Conservation (phyloP, 768 basidiomycete genomes). For the Chiua virens region DNA sequence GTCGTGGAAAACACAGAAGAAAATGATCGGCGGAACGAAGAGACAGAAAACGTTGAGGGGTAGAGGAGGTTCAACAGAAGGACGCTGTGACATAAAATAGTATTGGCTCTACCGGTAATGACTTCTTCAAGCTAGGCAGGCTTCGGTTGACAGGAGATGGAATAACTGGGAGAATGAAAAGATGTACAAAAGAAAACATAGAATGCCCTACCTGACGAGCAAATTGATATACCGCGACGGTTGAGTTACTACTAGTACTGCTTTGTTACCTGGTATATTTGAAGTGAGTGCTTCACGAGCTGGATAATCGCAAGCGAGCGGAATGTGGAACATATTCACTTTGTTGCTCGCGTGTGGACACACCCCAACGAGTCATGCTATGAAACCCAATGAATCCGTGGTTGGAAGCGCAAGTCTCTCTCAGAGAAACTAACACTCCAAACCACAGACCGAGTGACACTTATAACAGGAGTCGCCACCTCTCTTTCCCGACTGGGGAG, state of each 20-base stretch:
- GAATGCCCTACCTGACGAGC: conserved; percentile 4
- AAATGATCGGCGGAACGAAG: no score
- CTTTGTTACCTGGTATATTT: conserved; percentile 3
- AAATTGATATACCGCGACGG: conserved; percentile 5
- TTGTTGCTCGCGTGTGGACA: no score
- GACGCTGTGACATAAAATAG: not conserved
- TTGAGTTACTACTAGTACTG: conserved; percentile 8
- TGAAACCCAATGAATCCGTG: no score
- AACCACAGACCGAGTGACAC: no score
- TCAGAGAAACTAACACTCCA: no score
- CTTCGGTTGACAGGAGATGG: not conserved
- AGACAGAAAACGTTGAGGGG: no score
- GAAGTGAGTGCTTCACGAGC: not conserved
- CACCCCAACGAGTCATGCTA: not conserved
- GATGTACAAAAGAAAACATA: conserved; percentile 16
- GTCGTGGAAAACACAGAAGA: not conserved
- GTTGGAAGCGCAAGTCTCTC: no score
- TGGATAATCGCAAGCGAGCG: conserved; percentile 1
- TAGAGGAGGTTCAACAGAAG: conserved; percentile 7
- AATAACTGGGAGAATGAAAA: not conserved
- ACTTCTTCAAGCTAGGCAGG: no score
- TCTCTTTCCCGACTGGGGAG: no score
- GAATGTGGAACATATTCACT: no score
- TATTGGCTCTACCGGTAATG: not conserved
- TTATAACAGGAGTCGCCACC: no score